phyloP scores from a whole-genome alignment of 305 asterid species.

The Solanum hybrid region DNA sequence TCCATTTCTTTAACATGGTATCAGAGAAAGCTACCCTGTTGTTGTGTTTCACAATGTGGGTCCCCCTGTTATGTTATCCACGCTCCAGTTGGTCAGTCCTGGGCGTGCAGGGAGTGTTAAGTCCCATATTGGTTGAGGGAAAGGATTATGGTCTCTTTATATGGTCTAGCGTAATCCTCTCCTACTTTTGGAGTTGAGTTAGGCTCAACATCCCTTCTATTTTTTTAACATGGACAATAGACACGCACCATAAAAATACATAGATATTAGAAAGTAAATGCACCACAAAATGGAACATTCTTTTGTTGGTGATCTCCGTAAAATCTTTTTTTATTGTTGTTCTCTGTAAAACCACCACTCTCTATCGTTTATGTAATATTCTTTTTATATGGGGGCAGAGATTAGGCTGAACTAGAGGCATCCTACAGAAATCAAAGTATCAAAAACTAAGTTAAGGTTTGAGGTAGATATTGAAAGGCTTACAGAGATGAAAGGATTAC shows the following conservation, averaged over 20 bases:
- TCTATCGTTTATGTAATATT: neutral
- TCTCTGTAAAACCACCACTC: neutral
- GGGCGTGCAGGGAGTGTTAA: neutral
- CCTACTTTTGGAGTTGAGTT: neutral
- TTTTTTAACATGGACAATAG: neutral
- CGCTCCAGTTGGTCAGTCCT: neutral
- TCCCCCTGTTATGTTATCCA: neutral
- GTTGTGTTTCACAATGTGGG: neutral
- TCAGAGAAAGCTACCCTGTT: neutral
- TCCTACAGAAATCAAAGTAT: neutral
- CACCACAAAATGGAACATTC: neutral
- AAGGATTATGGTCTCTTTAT: neutral
- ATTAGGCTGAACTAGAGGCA: neutral
- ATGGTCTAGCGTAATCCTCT: neutral
- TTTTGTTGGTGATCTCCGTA: neutral
- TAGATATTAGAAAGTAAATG: neutral
- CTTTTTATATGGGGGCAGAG: neutral
- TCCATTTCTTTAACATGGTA: neutral
- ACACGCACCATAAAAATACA: neutral
- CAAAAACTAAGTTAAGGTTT: neutral
- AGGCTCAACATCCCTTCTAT: neutral
- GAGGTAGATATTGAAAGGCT: neutral
- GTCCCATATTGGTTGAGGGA: neutral
- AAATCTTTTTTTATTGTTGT: neutral
- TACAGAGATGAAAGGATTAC: neutral